Conservation (phyloP, 2,329 filamentous ascomycete genomes). For the Pseudocercospora crystallina region DNA sequence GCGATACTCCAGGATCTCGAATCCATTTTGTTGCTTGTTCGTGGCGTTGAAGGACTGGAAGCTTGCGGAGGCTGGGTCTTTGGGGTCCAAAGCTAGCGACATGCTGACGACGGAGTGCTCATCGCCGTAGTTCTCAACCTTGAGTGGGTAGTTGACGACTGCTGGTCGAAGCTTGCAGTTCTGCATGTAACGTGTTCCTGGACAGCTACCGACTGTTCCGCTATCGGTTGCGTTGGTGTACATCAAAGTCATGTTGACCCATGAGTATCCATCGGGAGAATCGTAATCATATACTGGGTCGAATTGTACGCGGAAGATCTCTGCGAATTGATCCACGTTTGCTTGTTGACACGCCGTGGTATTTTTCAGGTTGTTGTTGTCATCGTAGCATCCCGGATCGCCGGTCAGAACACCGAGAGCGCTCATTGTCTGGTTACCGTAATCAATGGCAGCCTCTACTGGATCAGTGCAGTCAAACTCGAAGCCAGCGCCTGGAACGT, state of each 20-base stretch:
- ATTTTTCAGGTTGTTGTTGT: background rate
- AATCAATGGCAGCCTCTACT: constrained; percentile 10
- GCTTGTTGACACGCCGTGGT: constrained; percentile 4
- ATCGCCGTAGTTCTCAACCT: constrained; percentile 16
- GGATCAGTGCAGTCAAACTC: constrained; percentile 23
- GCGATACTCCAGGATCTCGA: constrained; percentile 14
- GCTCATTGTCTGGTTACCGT: constrained; percentile 11
- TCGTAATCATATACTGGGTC: constrained; percentile 2
- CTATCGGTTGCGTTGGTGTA: constrained; percentile 8
- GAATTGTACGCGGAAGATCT: constrained; percentile 18
- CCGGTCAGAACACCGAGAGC: background rate
- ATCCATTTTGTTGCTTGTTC: constrained; percentile 16
- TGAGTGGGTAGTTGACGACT: constrained; percentile 24
- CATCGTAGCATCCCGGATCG: background rate
- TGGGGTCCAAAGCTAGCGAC: constrained; percentile 10
- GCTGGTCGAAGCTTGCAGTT: constrained; percentile 25
- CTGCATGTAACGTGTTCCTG: constrained; percentile 16
- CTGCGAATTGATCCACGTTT: background rate
- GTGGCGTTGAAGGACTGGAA: constrained; percentile 13
- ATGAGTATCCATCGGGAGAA: background rate
- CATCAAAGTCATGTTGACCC: constrained; percentile 19
- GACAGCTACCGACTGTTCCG: constrained; percentile 3
- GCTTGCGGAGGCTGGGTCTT: constrained; percentile 8
- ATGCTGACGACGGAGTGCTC: constrained; percentile 12
- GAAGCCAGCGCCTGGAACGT: constrained; percentile 23